Evolutionary conservation across 768 basidiomycete species (phyloP).

Genomic region (Leccinum fibrillosum): DNA sequence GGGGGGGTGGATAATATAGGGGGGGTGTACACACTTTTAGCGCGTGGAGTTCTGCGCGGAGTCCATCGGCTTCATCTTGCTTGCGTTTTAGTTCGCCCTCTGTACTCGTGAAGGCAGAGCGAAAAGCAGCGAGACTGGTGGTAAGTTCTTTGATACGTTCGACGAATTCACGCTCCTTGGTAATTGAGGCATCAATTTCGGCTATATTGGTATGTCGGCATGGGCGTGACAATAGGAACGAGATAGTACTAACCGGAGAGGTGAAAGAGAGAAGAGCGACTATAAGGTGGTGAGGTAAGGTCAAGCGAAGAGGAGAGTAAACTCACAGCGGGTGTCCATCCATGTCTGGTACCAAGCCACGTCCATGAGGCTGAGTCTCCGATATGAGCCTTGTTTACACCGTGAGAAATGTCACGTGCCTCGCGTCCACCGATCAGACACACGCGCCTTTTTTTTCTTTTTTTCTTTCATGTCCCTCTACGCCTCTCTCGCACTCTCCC

Average conservation of each 20-base stretch:
- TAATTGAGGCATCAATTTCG: constrained; percentile 28
- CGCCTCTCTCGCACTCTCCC: constrained; percentile 55
- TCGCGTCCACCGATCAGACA: constrained; percentile 27
- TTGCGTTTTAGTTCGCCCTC: constrained; percentile 21
- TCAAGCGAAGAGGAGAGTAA: too few relatives aligned
- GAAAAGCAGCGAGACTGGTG: constrained; percentile 25
- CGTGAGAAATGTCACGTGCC: constrained; percentile 33
- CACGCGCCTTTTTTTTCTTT: neutral
- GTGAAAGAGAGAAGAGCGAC: constrained; percentile 1
- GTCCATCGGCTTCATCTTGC: constrained; percentile 2
- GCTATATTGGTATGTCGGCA: constrained; percentile 10
- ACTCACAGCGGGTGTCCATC: constrained; percentile 19
- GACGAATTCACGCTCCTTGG: constrained; percentile 21
- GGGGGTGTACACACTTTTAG: constrained; percentile 20
- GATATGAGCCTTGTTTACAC: neutral
- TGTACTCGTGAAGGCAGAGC: constrained; percentile 23
- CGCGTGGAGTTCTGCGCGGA: constrained; percentile 26
- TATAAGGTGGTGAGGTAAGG: neutral
- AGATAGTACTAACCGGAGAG: constrained; percentile 8
- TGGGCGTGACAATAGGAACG: neutral
- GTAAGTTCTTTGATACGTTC: constrained; percentile 21
- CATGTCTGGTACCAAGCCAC: constrained; percentile 7
- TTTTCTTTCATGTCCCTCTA: constrained; percentile 12
- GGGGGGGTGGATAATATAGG: neutral
- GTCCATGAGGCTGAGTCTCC: neutral